These are phyloP conservation scores for Globisporangium cystogenes DNA, from an alignment of 352 stramenopile species.

Conservation along the genomic window DNA sequence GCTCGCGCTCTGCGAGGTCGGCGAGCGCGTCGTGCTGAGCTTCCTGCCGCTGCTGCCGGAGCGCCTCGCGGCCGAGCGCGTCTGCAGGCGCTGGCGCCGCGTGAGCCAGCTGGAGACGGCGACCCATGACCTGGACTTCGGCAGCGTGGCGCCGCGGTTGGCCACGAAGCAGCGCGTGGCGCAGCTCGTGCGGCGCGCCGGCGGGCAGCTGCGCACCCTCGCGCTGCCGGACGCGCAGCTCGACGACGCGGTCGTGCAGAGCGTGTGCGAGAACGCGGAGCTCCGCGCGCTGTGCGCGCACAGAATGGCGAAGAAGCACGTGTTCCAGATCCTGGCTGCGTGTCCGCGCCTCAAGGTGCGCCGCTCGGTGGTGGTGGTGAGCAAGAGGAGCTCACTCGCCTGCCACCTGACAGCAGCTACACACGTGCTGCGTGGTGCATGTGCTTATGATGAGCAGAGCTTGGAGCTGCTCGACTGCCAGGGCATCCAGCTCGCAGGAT, in stretches of 20 bases:
- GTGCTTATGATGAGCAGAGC: slow-evolving; percentile 32
- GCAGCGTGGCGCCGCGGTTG: slow-evolving; percentile 19
- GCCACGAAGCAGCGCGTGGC: slow-evolving; percentile 29
- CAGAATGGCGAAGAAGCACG: slow-evolving; percentile 49
- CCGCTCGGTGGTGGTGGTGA: not conserved
- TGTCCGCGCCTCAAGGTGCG: slow-evolving; percentile 29
- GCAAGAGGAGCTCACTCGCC: not conserved
- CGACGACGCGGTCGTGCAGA: slow-evolving; percentile 32
- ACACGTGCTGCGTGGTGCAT: not conserved
- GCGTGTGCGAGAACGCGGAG: slow-evolving; percentile 25
- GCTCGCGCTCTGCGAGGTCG: slow-evolving; percentile 31
- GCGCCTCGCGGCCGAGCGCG: slow-evolving; percentile 36
- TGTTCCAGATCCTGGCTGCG: slow-evolving; percentile 33
- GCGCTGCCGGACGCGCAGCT: slow-evolving; percentile 40
- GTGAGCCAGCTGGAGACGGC: slow-evolving; percentile 33
- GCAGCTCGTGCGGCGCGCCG: slow-evolving; percentile 30
- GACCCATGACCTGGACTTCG: slow-evolving; percentile 46
- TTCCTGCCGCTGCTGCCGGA: slow-evolving; percentile 51
- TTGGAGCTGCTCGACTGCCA: slow-evolving; percentile 60
- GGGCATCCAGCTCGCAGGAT: slow-evolving; percentile 34
- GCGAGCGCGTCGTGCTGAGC: slow-evolving; percentile 33
- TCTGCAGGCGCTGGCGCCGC: slow-evolving; percentile 50
- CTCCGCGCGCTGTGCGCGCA: slow-evolving; percentile 45
- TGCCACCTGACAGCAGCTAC: not conserved
- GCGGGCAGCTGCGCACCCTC: slow-evolving; percentile 25